Base-by-base conservation (phyloP, 2,329 filamentous ascomycete species). In the Myriosclerotinia duriaeana region DNA sequence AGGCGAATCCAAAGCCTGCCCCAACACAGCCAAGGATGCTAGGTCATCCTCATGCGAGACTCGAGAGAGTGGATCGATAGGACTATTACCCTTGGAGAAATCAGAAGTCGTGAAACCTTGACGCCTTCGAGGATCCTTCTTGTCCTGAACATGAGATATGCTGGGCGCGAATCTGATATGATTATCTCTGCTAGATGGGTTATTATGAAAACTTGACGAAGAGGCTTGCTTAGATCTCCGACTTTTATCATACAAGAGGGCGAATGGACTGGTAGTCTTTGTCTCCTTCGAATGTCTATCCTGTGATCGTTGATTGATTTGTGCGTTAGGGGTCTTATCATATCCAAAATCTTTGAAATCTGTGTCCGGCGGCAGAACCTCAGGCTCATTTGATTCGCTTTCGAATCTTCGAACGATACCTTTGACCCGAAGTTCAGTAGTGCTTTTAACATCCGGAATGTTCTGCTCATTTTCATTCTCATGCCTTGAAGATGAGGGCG, bases 31-130 rank as follows among this genome's bases (percentile, higher is more conserved):
- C 40, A 72, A 59, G 46, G 71, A 73, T 30, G 67, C 65, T 42
- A 68, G 53, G 46, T 73, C 71, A 38, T 72, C 66, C 42, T 72
- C 69, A 38, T 71, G 65, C 17, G 71, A 73, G 34, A 73, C 22
- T 30, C 55, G 26, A 46, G 62, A 63, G 22, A 67, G 53, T 7
- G 56, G 68, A 68, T 68, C 68, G 22, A 38, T 67, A 52, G 52
- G 17, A 58, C 55, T 64, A 36, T 53, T 67, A 0, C 40, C 44
- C 34, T 64, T 53, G 12, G 60, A 56, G n/a, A 36, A 30, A 50
- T 46, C 53, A 36, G 42, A 46, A 50, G 38, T 36, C 30, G 53
- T 34, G 17, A 46, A 34, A 8, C 44, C 38, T n/a, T 48, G 48
- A 14, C 44, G 42, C 9, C 30, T 63, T n/a, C 26, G 64, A 30